phyloP scores from a whole-genome alignment of 257 asterid species.

The Apocynum venetum region DNA sequence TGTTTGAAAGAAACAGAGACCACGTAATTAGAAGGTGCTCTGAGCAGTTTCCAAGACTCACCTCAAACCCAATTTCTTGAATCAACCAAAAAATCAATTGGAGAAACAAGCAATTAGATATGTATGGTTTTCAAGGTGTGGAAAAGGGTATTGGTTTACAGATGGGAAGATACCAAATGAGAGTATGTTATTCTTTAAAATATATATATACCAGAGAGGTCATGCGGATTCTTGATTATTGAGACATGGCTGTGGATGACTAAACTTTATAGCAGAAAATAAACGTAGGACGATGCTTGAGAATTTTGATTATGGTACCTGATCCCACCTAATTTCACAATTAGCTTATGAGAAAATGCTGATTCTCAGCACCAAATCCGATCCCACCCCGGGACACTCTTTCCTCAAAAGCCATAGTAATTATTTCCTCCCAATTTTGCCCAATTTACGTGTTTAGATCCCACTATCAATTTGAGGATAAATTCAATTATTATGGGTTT shows the following conservation, averaged over 20 bases:
- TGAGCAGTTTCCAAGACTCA: neutral
- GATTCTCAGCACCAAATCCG: slow-evolving; percentile 24
- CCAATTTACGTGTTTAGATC: neutral
- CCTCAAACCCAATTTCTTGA: neutral
- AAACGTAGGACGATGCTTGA: slow-evolving; percentile 15
- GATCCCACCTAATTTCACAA: slow-evolving; percentile 32
- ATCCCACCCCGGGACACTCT: neutral
- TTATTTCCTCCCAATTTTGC: no score
- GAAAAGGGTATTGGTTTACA: slow-evolving; percentile 5
- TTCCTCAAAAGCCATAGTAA: no score
- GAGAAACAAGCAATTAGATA: neutral
- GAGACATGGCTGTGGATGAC: neutral
- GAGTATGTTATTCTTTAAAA: no score
- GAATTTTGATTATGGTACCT: slow-evolving; percentile 40
- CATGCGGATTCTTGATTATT: neutral
- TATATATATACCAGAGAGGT: neutral
- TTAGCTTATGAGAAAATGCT: slow-evolving; percentile 24
- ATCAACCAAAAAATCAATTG: no score
- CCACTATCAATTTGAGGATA: neutral
- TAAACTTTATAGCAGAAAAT: slow-evolving; percentile 5
- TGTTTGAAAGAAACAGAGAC: no score
- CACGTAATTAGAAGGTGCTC: neutral
- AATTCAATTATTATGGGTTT: no score
- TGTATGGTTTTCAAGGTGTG: neutral
- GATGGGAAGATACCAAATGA: neutral